Conservation (phyloP, 345 rosid genomes). For the Camelina neglecta region DNA sequence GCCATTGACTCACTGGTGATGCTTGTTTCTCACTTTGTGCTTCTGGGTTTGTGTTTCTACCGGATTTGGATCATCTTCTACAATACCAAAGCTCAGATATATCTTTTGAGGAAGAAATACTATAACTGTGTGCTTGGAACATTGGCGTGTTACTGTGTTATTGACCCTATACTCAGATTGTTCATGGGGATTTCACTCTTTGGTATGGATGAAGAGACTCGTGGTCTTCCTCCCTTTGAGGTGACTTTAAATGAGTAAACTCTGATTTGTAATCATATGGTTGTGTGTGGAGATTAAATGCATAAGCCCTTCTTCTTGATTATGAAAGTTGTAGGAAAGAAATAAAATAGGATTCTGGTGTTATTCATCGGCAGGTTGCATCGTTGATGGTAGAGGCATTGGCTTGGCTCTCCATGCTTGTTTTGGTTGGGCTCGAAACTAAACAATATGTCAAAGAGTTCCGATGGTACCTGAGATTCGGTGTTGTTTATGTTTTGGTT, state of each 20-base stretch:
- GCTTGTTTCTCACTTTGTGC: slow-evolving; percentile 67
- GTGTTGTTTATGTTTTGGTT: slow-evolving; percentile 77
- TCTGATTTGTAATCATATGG: slow-evolving; percentile 14
- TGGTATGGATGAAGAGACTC: slow-evolving; percentile 58
- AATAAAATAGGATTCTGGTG: not conserved
- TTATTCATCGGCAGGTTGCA: slow-evolving; percentile 51
- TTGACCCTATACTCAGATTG: slow-evolving; percentile 80
- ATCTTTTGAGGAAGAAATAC: slow-evolving; percentile 63
- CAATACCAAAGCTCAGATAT: slow-evolving; percentile 61
- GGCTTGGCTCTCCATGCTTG: slow-evolving; percentile 84
- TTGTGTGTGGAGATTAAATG: not conserved
- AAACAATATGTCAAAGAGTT: slow-evolving; percentile 68
- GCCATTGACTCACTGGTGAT: slow-evolving; percentile 70
- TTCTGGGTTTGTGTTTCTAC: slow-evolving; percentile 69
- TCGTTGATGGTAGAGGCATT: slow-evolving; percentile 69
- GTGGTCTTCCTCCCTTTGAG: slow-evolving; percentile 78
- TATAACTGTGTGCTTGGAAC: slow-evolving; percentile 65
- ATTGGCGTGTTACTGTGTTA: slow-evolving; percentile 66
- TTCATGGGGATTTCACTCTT: slow-evolving; percentile 66
- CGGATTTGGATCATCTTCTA: slow-evolving; percentile 71
- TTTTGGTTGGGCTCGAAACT: slow-evolving; percentile 70
- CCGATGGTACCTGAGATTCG: slow-evolving; percentile 89
- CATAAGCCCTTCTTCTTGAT: slow-evolving; percentile 11
- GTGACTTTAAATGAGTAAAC: slow-evolving; percentile 40
- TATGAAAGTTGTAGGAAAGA: slow-evolving; percentile 10